A percentile compares a stretch with the other conserved stretches of the same genome.
These are phyloP conservation scores for Mucor sp. DNA, from an alignment of 371 early-diverging fungal genomes.

Conservation along the genomic window DNA sequence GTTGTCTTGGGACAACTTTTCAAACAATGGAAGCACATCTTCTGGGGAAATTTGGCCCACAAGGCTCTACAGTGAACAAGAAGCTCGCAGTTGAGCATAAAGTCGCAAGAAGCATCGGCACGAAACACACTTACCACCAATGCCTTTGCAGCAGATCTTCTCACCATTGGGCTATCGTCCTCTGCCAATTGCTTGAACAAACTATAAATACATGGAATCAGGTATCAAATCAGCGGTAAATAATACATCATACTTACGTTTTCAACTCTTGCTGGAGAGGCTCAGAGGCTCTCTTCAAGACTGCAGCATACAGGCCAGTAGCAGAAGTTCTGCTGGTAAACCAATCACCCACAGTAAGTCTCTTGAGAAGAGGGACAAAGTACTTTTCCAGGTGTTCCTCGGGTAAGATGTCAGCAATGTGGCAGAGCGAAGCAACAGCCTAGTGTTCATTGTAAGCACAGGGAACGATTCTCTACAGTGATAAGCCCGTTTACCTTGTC, in stretches of 20 bases:
- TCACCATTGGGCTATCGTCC: slow-evolving; percentile 98
- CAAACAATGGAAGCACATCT: slow-evolving; percentile 80
- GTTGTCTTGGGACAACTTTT: slow-evolving; percentile 79
- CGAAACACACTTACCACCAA: slow-evolving; percentile 11
- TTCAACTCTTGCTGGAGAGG: slow-evolving; percentile 85
- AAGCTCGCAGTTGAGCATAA: no score
- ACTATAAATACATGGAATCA: slow-evolving; percentile 24
- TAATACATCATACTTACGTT: slow-evolving; percentile 15
- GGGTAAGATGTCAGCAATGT: slow-evolving; percentile 73
- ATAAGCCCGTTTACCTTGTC: slow-evolving; percentile 74
- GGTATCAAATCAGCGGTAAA: not conserved
- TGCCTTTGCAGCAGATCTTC: slow-evolving; percentile 90
- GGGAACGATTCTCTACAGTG: not conserved
- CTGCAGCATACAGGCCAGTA: slow-evolving; percentile 87
- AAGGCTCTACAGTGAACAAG: slow-evolving; percentile 49
- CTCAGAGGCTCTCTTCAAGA: slow-evolving; percentile 71
- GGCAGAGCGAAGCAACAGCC: slow-evolving; percentile 93
- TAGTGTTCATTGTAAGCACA: slow-evolving; percentile 28
- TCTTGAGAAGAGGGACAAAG: slow-evolving; percentile 88
- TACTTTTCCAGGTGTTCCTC: slow-evolving; percentile 83
- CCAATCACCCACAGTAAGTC: slow-evolving; percentile 95
- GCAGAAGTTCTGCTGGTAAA: slow-evolving; percentile 96
- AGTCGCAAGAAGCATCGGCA: not conserved
- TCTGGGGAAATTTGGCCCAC: slow-evolving; percentile 70
- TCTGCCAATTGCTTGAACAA: slow-evolving; percentile 77